Evolutionary conservation across 352 stramenopile species (phyloP), one percentile per base, ranked within the genome.

Genomic region (Lagenidium giganteum): DNA sequence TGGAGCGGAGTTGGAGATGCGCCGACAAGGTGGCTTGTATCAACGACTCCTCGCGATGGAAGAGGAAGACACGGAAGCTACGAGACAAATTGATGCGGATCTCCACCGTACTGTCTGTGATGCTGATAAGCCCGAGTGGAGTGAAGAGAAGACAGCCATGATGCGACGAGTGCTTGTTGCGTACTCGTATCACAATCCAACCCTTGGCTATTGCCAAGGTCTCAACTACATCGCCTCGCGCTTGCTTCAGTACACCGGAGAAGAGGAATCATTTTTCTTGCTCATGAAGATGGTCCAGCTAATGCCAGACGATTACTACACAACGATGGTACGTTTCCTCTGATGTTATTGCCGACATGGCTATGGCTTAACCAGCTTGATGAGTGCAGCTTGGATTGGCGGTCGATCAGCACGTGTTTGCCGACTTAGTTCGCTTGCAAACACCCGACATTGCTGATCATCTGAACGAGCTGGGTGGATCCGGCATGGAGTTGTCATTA

Each of bases 351-450:
- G 16, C 31, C 47, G 5, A n/a, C n/a, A n/a, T n/a, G n/a, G n/a
- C n/a, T n/a, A n/a, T n/a, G n/a, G n/a, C n/a, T n/a, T n/a, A n/a
- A n/a, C 25, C 29, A 22, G 3, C 35, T 0, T 39, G 30, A 11
- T 34, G 11, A 57, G 31, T 46, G 7, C 22, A 93, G 80, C 52
- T 95, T 3, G 83, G 83, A 13, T 46, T 93, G 6, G 83, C 80
- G n/a, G 69, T 95, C 12, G 83, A 95, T 38, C 83, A 95, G 53
- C 83, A 95, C 39, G 83, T 95, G 18, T 95, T 92, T 60, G 73
- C 80, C 2, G 81, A 91, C 47, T 60, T 95, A 16, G 83, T 95
- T 7, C 76, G 78, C 4, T 46, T 91, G 14, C 78, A 92, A 35
- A 74, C 73, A 16, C 78, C 78, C 2, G 67, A 88, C 3, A 64